Evolutionary conservation across 2,329 filamentous ascomycete genomes (phyloP), one percentile per base, ranked within the genome.

Genomic region (Nectriaceae sp.): DNA sequence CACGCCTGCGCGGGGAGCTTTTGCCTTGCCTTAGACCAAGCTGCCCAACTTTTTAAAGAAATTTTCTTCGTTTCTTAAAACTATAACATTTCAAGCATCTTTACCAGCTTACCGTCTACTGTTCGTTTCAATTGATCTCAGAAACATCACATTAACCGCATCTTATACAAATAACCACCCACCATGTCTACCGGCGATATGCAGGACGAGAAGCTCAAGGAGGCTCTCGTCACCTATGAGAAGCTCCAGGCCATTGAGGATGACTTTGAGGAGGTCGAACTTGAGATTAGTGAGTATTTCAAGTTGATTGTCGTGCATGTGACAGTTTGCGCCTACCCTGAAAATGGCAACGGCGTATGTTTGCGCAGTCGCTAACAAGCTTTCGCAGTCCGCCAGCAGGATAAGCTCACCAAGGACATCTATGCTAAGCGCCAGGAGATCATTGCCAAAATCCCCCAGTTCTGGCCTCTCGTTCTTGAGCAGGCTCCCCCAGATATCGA

Each of bases 391-490:
- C 86, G 88, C 64, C 79, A 87, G 64, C 86, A 92, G 69, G 80
- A 87, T 60, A 73, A 79, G 56, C 77, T 91, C 60, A 81, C 83
- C 63, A 75, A 78, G 52, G 79, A 87, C 38, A 80, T 96, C 53
- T 96, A 90, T 76, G 78, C 81, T 62, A 89, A 88, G 73, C 90
- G 93, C 66, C 77, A 82, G 57, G 79, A 82, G 60, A 72, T 90
- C 55, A 76, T 94, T 56, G 71, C 80, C 55, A 78, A 85, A 65
- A 92, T 97, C 65, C 82, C 84, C 60, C 84, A 89, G 75, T 99
- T 97, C 83, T 97, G 94, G 94, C 79, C 89, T n/a, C 82, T 95
- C 49, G 92, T 97, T 48, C 80, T 97, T 68, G 89, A 96, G 75
- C 87, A 91, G 73, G 85, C 89, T 3, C 91, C 92, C 2, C 79